Evolutionary conservation across 805 yeast genomes (phyloP).

Genomic region (Kazachstania taianensis): DNA sequence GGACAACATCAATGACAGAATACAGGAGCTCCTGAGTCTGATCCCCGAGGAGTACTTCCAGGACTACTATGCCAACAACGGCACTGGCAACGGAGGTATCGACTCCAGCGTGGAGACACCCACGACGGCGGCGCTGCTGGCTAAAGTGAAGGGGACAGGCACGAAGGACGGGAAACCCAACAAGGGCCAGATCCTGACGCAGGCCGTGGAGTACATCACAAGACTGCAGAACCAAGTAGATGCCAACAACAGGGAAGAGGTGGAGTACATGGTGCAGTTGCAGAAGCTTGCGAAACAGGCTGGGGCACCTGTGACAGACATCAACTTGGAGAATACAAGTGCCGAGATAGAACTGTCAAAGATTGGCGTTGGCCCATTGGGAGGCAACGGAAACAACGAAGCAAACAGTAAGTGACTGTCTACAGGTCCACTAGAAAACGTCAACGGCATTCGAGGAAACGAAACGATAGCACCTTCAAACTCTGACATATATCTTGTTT

Average conservation of each 20-base stretch:
- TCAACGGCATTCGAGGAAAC: too few relatives aligned
- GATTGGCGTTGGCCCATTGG: conserved; percentile 76
- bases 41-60: conserved; percentile 39
- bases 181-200: conserved; percentile 70
- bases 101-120: conserved; percentile 10
- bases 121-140: conserved; percentile 3
- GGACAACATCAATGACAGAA: conserved; percentile 49
- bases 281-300: conserved; percentile 41
- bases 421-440: too few relatives aligned
- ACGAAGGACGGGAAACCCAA: conserved; percentile 80
- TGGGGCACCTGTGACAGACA: conserved; percentile 33
- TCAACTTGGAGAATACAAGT: conserved; percentile 51
- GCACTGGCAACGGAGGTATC: background rate
- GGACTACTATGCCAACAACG: conserved; percentile 21
- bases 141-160: conserved; percentile 40
- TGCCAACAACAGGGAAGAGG: conserved; percentile 67
- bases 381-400: conserved; percentile 21
- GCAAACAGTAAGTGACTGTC: too few relatives aligned
- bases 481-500: too few relatives aligned
- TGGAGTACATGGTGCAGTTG: conserved; percentile 54
- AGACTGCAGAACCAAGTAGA: conserved; percentile 64
- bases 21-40: conserved; percentile 39
- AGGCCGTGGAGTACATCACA: conserved; percentile 64
- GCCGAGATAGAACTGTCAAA: conserved; percentile 69
- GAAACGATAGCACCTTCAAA: too few relatives aligned